phyloP scores from a whole-genome alignment of 192 early-diverging fungal genomes.

The Coemansia reversa region DNA sequence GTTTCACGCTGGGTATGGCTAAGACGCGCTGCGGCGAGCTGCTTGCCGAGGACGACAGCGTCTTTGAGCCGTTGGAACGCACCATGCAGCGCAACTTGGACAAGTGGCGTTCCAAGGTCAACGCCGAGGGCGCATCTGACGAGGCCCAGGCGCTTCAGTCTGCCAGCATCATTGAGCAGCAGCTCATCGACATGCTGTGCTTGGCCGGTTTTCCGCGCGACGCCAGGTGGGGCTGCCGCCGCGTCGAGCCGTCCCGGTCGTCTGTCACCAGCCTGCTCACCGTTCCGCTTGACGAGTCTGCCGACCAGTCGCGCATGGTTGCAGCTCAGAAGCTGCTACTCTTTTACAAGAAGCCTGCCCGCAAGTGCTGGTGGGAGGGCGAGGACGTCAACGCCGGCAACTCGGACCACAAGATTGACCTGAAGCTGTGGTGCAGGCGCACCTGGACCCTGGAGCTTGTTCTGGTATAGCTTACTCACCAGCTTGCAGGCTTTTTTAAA shows the following conservation, averaged over 20 bases:
- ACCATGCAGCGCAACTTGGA: slow-evolving; percentile 64
- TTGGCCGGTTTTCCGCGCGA: slow-evolving; percentile 71
- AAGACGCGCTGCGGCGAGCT: slow-evolving; percentile 65
- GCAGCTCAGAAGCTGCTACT: slow-evolving; percentile 73
- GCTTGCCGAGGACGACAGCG: slow-evolving; percentile 64
- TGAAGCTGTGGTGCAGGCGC: slow-evolving; percentile 73
- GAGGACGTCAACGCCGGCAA: slow-evolving; percentile 63
- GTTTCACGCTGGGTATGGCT: slow-evolving; percentile 53
- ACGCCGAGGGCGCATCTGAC: slow-evolving; percentile 42
- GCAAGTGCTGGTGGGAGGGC: slow-evolving; percentile 86
- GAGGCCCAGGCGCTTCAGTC: slow-evolving; percentile 47
- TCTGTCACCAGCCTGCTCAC: slow-evolving; percentile 68
- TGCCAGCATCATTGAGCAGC: slow-evolving; percentile 61
- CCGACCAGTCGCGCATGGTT: slow-evolving; percentile 65
- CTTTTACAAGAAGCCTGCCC: slow-evolving; percentile 82
- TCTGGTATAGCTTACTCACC: slow-evolving; percentile 43
- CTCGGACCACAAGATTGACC: slow-evolving; percentile 54
- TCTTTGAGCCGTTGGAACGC: slow-evolving; percentile 73
- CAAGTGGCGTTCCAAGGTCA: slow-evolving; percentile 42
- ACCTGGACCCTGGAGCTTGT: slow-evolving; percentile 80
- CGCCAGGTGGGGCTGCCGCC: slow-evolving; percentile 73
- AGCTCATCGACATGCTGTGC: slow-evolving; percentile 81
- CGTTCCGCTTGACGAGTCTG: slow-evolving; percentile 68
- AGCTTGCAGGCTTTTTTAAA: slow-evolving; percentile 24
- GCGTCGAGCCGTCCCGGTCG: slow-evolving; percentile 65